Percentiles rank a stretch among this genome's conserved stretches.
Conservation (phyloP, 495 filamentous ascomycete species). For the Lophiotrema nucula region DNA sequence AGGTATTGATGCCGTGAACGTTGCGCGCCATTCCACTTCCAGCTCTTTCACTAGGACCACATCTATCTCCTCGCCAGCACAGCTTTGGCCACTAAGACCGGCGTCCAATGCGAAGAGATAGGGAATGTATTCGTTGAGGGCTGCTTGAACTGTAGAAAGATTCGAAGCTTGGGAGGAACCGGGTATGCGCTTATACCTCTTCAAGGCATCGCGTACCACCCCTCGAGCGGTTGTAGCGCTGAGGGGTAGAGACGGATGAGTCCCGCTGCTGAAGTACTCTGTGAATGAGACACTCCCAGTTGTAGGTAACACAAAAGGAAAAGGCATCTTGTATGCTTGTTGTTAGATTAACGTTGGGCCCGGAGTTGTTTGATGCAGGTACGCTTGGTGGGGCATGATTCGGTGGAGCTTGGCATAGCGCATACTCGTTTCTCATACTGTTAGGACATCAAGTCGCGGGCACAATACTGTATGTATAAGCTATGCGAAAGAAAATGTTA, state of each 20-base stretch:
- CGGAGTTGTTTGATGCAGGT: constrained; percentile 1
- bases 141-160: constrained; percentile 63
- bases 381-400: not conserved
- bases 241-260: constrained; percentile 80
- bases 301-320: constrained; percentile 76
- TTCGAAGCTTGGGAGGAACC: constrained; percentile 62
- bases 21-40: constrained; percentile 78
- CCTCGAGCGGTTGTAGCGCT: constrained; percentile 74
- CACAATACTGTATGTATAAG: too few relatives aligned
- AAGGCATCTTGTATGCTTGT: constrained; percentile 63
- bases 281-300: constrained; percentile 81
- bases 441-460: too few relatives aligned
- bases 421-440: too few relatives aligned
- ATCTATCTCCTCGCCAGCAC: constrained; percentile 61
- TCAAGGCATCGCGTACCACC: constrained; percentile 72
- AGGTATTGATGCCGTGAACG: constrained; percentile 58
- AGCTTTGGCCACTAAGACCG: constrained; percentile 54
- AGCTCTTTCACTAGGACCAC: constrained; percentile 60
- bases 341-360: not conserved
- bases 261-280: constrained; percentile 58
- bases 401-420: too few relatives aligned
- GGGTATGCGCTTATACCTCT: constrained; percentile 76
- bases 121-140: constrained; percentile 72
- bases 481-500: too few relatives aligned
- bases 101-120: constrained; percentile 73